A percentile compares a stretch with the other conserved stretches of the same genome.
Evolutionary conservation across 2,329 filamentous ascomycete species (phyloP).

Genomic region (Nothophoma quercina): DNA sequence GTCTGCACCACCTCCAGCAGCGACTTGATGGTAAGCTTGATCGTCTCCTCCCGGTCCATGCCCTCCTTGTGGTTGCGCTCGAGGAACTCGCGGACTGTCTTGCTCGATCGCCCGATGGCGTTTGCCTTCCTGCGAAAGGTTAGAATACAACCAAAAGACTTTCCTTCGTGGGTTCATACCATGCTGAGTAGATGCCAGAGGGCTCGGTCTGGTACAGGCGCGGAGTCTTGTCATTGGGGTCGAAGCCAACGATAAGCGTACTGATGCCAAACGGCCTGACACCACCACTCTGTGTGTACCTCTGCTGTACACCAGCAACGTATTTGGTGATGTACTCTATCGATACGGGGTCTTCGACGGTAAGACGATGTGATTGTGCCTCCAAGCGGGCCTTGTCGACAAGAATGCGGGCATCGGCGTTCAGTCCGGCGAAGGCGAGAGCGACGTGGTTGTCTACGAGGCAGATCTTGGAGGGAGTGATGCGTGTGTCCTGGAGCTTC

Average conservation of each 20-base stretch:
- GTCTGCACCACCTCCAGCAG: conserved; percentile 98
- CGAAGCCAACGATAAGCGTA: conserved; percentile 97
- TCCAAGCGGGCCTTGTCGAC: conserved; percentile 98
- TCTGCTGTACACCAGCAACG: conserved; percentile 95
- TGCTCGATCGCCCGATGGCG: conserved; percentile 96
- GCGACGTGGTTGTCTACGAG: conserved; percentile 95
- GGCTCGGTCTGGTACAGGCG: conserved; percentile 98
- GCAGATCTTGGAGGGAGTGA: conserved; percentile 98
- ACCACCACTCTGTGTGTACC: conserved; percentile 98
- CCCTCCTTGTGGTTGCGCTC: conserved; percentile 99
- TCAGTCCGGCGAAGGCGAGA: conserved; percentile 95
- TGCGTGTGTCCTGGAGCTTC: conserved; percentile 99
- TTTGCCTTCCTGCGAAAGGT: conserved; percentile 85
- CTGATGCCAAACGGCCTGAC: conserved; percentile 98
- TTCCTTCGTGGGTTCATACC: conserved; percentile 65
- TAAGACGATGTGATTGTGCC: conserved; percentile 95
- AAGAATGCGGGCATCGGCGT: conserved; percentile 96
- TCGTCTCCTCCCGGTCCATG: conserved; percentile 95
- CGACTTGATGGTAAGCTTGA: conserved; percentile 97
- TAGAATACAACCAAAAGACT: conserved; percentile 9
- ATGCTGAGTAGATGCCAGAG: conserved; percentile 99
- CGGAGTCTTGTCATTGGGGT: conserved; percentile 87
- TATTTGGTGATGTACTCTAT: conserved; percentile 99
- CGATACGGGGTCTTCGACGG: conserved; percentile 94
- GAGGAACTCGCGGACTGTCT: conserved; percentile 98